Evolutionary conservation across 129 eudicot species (phyloP), one percentile per base, ranked within the genome.

Genomic region (Chrysanthemum lavandulifolium): DNA sequence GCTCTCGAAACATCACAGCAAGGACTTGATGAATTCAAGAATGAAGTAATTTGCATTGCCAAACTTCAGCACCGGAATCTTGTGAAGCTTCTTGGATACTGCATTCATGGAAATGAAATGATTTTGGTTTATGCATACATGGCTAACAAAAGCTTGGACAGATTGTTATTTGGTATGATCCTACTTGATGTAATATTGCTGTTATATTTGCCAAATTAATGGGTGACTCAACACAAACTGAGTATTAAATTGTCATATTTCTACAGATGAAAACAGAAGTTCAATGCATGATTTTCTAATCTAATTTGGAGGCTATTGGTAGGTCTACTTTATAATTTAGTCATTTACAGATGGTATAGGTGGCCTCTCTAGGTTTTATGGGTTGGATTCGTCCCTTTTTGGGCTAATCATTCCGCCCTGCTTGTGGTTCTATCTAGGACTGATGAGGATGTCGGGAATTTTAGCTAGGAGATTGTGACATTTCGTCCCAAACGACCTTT

Each of bases 21-120:
- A 71, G 82, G 82, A 49, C 2, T 68, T 63, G 58, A 54, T 52
- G 82, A 78, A 10, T 78, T 78, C 73, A 78, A 47, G 60, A 78
- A 78, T 58, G 82, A 78, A 78, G 45, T 64, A 21, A 47, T 18
- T 63, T 78, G 62, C 25, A 78, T 31, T 54, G 78, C 77, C 0
- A 72, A 63, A 31, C 78, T 78, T 71, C 82, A 72, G 64, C 82
- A 78, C 36, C 82, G 82, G 13, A 78, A 78, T 67, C 82, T 78
- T 65, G 82, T 78, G 82, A 78, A 72, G 73, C 82, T 31, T 78
- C 73, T 65, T 71, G 82, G 82, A 57, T 72, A 73, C 16, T 76
- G 85, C 73, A 54, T 72, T 13, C 78, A 81, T 51, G 52, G 36
- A 67, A 51, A 60, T 7, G 76, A 81, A 60, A 19, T 70, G 25